Evolutionary conservation across 176 grass and related monocot genomes (phyloP).

Genomic region (Aegilops tauschii): DNA sequence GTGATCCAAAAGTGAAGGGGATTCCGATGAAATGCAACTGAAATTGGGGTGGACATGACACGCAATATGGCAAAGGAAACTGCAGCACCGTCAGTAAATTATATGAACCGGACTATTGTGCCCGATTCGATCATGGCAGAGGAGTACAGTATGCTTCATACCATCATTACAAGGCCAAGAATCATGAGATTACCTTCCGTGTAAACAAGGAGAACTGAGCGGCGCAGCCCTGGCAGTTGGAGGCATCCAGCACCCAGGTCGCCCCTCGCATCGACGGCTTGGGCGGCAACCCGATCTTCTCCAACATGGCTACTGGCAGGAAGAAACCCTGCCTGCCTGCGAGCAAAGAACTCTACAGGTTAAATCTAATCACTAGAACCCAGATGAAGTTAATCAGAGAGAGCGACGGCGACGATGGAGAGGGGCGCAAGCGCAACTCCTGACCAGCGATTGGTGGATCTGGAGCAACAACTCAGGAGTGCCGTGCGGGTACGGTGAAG

Average conservation of each 20-base stretch:
- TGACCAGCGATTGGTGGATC: neutral
- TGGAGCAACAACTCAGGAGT: neutral
- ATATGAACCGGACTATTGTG: neutral
- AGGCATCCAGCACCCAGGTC: conserved; percentile 77
- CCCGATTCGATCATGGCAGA: neutral
- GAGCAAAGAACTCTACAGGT: neutral
- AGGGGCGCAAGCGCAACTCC: too few relatives aligned
- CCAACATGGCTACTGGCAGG: conserved; percentile 27
- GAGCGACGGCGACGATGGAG: too few relatives aligned
- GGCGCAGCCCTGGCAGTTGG: conserved; percentile 81
- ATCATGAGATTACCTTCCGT: conserved; percentile 56
- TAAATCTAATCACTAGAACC: neutral
- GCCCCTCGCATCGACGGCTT: conserved; percentile 84
- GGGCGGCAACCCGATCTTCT: conserved; percentile 69
- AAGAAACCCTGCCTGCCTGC: neutral
- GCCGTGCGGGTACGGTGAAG: neutral
- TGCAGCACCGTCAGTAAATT: too few relatives aligned
- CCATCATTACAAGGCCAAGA: neutral
- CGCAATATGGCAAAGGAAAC: too few relatives aligned
- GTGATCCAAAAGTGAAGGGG: neutral
- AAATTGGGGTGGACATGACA: neutral
- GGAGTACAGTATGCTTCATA: neutral
- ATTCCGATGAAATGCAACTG: neutral
- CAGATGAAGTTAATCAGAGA: neutral
- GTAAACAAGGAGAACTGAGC: conserved; percentile 81